Evolutionary conservation across 805 yeast species (phyloP).

Genomic region (Millerago galiae): DNA sequence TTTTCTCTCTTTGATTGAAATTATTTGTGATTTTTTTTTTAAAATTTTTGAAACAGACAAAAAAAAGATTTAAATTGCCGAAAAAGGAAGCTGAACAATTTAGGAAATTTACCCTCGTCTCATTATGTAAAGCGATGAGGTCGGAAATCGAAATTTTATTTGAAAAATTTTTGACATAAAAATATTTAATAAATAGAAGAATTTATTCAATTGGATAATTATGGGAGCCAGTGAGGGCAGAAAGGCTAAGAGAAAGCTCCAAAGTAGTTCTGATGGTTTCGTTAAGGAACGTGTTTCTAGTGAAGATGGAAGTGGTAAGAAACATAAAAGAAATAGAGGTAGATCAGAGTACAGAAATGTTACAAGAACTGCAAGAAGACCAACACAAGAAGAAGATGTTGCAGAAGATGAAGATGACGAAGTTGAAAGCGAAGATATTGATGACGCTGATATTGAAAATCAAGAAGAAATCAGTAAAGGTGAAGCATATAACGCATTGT

Average conservation of each 20-base stretch:
- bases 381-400: slow-evolving; percentile 13
- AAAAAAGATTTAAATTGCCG: background rate
- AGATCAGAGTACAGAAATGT: slow-evolving; percentile 56
- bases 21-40: background rate
- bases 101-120: background rate
- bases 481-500: slow-evolving; percentile 58
- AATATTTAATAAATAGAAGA: too few relatives aligned
- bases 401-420: slow-evolving; percentile 14
- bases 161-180: background rate
- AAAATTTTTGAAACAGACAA: too few relatives aligned
- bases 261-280: background rate
- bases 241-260: slow-evolving; percentile 7
- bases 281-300: background rate
- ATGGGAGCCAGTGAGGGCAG: slow-evolving; percentile 15
- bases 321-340: slow-evolving; percentile 35
- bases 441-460: background rate
- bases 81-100: background rate
- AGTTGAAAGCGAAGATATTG: background rate
- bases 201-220: background rate
- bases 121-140: background rate
- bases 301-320: slow-evolving; percentile 1
- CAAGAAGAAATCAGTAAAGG: slow-evolving; percentile 20
- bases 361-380: slow-evolving; percentile 45
- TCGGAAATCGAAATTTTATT: background rate
- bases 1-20: background rate